Evolutionary conservation across 345 rosid species (phyloP).

Genomic region (Eucalyptus virginea): DNA sequence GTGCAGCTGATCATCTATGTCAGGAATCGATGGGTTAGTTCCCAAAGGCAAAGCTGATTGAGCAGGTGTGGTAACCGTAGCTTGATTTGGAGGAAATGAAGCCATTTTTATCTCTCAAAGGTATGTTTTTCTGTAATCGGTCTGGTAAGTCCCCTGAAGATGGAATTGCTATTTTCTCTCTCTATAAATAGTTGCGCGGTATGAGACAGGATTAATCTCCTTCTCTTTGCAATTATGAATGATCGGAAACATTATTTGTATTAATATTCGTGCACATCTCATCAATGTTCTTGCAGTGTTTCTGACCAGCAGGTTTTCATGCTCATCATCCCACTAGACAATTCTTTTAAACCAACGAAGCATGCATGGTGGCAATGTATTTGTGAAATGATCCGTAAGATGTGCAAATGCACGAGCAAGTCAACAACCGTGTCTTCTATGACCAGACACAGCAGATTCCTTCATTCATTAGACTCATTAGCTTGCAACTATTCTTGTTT

Average conservation of each 20-base stretch:
- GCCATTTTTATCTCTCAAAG: neutral
- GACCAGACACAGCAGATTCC: neutral
- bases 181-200: neutral
- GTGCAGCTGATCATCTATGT: constrained; percentile 2
- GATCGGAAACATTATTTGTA: neutral
- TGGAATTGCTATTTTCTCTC: neutral
- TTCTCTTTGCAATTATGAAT: neutral
- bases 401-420: neutral
- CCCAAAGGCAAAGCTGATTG: constrained; percentile 17
- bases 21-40: constrained; percentile 1
- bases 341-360: neutral
- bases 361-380: neutral
- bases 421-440: neutral
- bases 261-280: neutral
- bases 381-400: neutral
- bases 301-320: neutral
- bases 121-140: neutral
- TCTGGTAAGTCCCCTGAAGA: neutral
- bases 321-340: neutral
- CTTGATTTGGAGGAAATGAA: neutral
- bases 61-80: neutral
- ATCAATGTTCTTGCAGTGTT: neutral
- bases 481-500: neutral
- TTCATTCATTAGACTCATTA: neutral
- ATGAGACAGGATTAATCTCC: neutral